A percentile compares a stretch with the other conserved stretches of the same genome.
Evolutionary conservation across 2,329 filamentous ascomycete species (phyloP).

Genomic region (Gremmenia infestans): DNA sequence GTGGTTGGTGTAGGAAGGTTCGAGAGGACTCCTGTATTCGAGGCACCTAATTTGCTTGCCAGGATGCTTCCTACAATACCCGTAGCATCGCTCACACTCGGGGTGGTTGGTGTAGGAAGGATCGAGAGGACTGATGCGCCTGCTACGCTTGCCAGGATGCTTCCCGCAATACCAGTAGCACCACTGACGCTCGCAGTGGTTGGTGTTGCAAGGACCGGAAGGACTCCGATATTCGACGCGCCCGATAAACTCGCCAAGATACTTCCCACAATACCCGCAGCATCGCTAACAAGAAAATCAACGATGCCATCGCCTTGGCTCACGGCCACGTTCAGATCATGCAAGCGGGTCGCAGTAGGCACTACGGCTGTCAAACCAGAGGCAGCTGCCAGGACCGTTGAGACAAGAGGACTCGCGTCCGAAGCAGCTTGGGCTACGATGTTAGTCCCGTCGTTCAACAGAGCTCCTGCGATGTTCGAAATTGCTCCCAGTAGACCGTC

Average conservation of each 20-base stretch:
- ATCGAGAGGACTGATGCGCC: constrained; percentile 7
- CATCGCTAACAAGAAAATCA: constrained; percentile 10
- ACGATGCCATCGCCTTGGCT: constrained; percentile 11
- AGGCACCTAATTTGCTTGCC: constrained; percentile 1
- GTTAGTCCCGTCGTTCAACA: constrained; percentile 11
- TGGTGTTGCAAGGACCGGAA: not conserved
- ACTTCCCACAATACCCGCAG: constrained; percentile 10
- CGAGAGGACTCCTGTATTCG: constrained; percentile 11
- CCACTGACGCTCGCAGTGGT: constrained; percentile 1
- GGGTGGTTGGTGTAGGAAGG: not conserved
- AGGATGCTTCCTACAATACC: constrained; percentile 14
- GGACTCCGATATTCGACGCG: constrained; percentile 9
- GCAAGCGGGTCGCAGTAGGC: not conserved
- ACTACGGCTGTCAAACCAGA: not conserved
- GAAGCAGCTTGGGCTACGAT: not conserved
- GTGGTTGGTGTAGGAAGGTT: not conserved
- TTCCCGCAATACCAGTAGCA: constrained; percentile 11
- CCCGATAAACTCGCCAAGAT: constrained; percentile 7
- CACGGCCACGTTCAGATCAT: constrained; percentile 2
- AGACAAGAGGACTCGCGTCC: not conserved
- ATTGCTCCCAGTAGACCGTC: constrained; percentile 11
- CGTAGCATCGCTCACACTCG: constrained; percentile 9
- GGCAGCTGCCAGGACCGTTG: not conserved
- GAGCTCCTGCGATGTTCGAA: constrained; percentile 15
- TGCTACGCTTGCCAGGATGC: constrained; percentile 6